These are phyloP conservation scores for Anacardium occidentale DNA, from an alignment of 345 rosid genomes.

Conservation along the genomic window DNA sequence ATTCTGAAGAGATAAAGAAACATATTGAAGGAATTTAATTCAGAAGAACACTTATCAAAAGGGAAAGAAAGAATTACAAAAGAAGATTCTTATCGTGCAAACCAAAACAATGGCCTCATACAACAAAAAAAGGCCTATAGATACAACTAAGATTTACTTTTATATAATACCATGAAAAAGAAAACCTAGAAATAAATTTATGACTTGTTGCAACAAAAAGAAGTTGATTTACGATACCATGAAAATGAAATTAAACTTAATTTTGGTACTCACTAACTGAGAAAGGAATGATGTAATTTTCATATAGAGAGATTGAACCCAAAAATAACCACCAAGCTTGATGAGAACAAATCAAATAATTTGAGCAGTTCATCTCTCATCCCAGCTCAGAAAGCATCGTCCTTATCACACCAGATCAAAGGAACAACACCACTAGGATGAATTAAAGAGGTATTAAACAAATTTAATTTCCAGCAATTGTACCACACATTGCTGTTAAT, in stretches of 20 bases:
- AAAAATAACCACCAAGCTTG: not conserved
- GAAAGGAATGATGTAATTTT: too few relatives aligned
- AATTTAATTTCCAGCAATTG: not conserved
- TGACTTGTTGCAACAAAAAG: too few relatives aligned
- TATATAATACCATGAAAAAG: too few relatives aligned
- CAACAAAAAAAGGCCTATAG: not conserved
- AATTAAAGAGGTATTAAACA: not conserved
- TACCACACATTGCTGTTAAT: not conserved
- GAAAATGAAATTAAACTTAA: too few relatives aligned
- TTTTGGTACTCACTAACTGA: too few relatives aligned
- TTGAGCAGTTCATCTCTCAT: not conserved
- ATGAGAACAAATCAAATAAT: not conserved
- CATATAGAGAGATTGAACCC: not conserved
- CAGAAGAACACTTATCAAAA: not conserved
- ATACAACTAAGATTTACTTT: not conserved
- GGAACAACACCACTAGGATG: not conserved
- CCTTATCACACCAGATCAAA: not conserved
- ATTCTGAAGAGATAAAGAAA: not conserved
- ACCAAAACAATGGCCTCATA: not conserved
- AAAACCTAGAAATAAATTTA: too few relatives aligned
- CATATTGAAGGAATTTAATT: not conserved
- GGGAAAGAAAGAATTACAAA: not conserved
- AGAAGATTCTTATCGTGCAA: not conserved
- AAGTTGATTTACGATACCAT: too few relatives aligned
- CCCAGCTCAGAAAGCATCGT: not conserved